Evolutionary conservation across 2,329 filamentous ascomycete species (phyloP), one percentile per base, ranked within the genome.

Genomic region (Ophiocordyceps unilateralis): DNA sequence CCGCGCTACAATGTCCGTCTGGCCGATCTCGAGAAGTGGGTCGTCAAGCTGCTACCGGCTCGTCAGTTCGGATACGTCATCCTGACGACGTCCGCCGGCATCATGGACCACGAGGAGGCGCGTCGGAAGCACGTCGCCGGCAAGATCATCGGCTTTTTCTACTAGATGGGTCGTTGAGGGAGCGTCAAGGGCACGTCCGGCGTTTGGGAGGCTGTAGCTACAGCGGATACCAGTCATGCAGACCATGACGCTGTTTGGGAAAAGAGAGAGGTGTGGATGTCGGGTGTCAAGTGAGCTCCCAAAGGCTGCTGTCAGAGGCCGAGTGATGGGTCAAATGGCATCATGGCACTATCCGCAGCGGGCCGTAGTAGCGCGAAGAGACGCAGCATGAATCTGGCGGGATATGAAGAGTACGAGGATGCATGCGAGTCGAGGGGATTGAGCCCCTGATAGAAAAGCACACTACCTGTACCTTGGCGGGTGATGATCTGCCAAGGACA

Each of bases 81-180:
- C 70, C 83, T 98, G 61, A 98, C 91, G 68, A 98, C 91, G 70
- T 95, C 88, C 48, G 87, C 91, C 52, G 91, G 91, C 68, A 98
- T 98, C 70, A 96, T 98, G 89, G 91, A 98, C 76, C 91, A 98
- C 76, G 91, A 98, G 78, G 91, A 98, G 81, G 91, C 91, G 57
- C 78, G 91, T 65, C 78, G 91, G 69, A 96, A 96, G 81, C 91
- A 98, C 76, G 91, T 96, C 64, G 81, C 89, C 57, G 91, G 91
- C 72, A 98, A 98, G 81, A 85, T 98, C 70, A 85, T 96, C 59
- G 91, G 91, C 60, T 98, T 96, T 82, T 95, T 95, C 78, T 96
- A 95, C 78, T 95, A 91, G 60, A 58, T 49, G 51, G 50, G 37
- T 42, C 46, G 50, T n/a, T 50, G 43, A 47, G 41, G 42, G 49